These are phyloP conservation scores for Lactuca saligna DNA, from an alignment of 129 eudicot genomes.

Conservation along the genomic window DNA sequence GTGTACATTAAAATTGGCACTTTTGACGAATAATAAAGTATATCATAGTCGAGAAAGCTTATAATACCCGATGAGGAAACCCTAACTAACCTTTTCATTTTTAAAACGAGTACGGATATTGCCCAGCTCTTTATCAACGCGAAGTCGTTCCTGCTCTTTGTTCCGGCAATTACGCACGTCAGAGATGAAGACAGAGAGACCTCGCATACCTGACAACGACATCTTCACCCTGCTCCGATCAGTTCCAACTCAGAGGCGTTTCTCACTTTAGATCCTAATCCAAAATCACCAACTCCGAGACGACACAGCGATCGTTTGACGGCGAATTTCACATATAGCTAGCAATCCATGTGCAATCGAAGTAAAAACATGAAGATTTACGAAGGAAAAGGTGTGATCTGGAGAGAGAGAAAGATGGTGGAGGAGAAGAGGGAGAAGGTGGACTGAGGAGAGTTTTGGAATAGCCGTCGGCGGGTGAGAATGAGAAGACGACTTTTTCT, in stretches of 20 bases:
- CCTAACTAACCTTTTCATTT: constrained; percentile 76
- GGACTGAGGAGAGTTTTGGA: constrained; percentile 51
- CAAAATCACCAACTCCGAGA: constrained; percentile 2
- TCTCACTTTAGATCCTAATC: constrained; percentile 52
- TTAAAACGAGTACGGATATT: constrained; percentile 91
- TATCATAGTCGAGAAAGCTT: not conserved
- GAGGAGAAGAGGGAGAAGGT: constrained; percentile 23
- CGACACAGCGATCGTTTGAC: not conserved
- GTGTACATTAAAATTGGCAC: not conserved
- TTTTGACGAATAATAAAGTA: not conserved
- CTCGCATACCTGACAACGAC: constrained; percentile 99
- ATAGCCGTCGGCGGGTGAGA: constrained; percentile 64
- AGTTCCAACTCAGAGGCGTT: constrained; percentile 40
- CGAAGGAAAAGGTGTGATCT: constrained; percentile 42
- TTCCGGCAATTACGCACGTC: constrained; percentile 98
- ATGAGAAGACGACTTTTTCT: constrained; percentile 48
- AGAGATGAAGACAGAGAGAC: constrained; percentile 87
- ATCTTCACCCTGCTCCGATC: constrained; percentile 47
- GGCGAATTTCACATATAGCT: not conserved
- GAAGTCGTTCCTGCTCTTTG: constrained; percentile 91
- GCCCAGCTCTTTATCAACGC: constrained; percentile 98
- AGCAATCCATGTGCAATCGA: constrained; percentile 7
- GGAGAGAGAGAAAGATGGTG: constrained; percentile 51
- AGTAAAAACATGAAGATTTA: not conserved
- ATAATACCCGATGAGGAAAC: constrained; percentile 10